phyloP scores from a whole-genome alignment of 768 basidiomycete species.

The Cubamyces sp. region DNA sequence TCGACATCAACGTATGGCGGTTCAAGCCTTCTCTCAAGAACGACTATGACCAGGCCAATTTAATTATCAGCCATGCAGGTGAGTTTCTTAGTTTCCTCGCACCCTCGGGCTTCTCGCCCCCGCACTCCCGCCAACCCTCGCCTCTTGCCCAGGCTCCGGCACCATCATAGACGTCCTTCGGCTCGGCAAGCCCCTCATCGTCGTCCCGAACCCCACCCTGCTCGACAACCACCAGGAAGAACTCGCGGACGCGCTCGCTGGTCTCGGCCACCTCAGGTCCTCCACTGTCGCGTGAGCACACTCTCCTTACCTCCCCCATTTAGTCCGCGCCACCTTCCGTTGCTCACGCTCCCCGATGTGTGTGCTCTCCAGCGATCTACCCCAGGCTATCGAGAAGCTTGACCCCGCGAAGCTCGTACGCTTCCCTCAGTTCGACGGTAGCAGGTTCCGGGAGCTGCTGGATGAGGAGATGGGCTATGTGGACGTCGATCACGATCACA shows the following conservation, averaged over 20 bases:
- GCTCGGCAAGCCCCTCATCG: slow-evolving; percentile 74
- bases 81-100: slow-evolving; percentile 31
- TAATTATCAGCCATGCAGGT: slow-evolving; percentile 96
- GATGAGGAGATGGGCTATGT: slow-evolving; percentile 82
- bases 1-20: slow-evolving; percentile 62
- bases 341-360: not conserved
- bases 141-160: slow-evolving; percentile 70
- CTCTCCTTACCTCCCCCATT: not conserved
- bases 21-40: slow-evolving; percentile 76
- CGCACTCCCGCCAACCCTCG: not conserved
- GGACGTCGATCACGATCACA: slow-evolving; percentile 32
- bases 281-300: slow-evolving; percentile 60
- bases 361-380: slow-evolving; percentile 50
- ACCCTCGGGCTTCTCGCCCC: not conserved
- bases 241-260: slow-evolving; percentile 70
- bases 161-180: slow-evolving; percentile 91
- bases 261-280: slow-evolving; percentile 58
- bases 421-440: slow-evolving; percentile 73
- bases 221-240: slow-evolving; percentile 95
- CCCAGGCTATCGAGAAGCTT: slow-evolving; percentile 55
- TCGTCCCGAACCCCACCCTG: slow-evolving; percentile 86
- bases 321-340: slow-evolving; percentile 2
- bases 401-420: slow-evolving; percentile 49
- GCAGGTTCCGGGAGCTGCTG: slow-evolving; percentile 64
- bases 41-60: slow-evolving; percentile 66